These are phyloP conservation scores for Mucor racemosus DNA, from an alignment of 371 early-diverging fungal species.

Conservation along the genomic window DNA sequence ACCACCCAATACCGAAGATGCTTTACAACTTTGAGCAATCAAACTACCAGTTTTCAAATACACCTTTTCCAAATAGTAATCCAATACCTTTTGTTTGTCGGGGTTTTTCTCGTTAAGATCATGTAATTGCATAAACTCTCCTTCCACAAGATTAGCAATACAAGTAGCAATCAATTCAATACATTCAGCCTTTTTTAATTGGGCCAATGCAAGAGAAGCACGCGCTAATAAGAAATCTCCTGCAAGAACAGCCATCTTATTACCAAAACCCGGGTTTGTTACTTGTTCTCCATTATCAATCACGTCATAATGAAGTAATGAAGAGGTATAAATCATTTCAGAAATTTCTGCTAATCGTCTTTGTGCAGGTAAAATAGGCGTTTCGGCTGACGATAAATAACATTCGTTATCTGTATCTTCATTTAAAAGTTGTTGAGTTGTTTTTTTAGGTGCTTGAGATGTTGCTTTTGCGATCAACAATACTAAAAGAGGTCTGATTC, in stretches of 20 bases:
- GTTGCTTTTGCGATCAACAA: conserved; percentile 89
- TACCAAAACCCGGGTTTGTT: conserved; percentile 89
- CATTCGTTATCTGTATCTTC: conserved; percentile 13
- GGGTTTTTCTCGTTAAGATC: conserved; percentile 56
- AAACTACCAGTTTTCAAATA: conserved; percentile 95
- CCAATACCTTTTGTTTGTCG: conserved; percentile 36
- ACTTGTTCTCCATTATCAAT: conserved; percentile 74
- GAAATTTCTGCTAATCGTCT: conserved; percentile 93
- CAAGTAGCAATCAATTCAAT: conserved; percentile 93
- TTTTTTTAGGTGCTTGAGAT: conserved; percentile 27
- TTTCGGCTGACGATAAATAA: conserved; percentile 29
- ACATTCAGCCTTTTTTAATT: conserved; percentile 87
- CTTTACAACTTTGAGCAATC: conserved; percentile 92
- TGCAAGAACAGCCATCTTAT: conserved; percentile 95
- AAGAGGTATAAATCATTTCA: conserved; percentile 97
- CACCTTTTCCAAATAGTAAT: conserved; percentile 92
- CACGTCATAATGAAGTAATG: conserved; percentile 95
- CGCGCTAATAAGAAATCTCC: conserved; percentile 95
- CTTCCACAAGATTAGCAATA: conserved; percentile 93
- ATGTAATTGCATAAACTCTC: conserved; percentile 95
- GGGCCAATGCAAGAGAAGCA: conserved; percentile 89
- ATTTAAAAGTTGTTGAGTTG: conserved; percentile 18
- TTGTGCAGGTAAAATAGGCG: conserved; percentile 84
- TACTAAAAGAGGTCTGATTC: conserved; percentile 91
- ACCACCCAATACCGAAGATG: conserved; percentile 87